Base-by-base conservation (phyloP, 495 filamentous ascomycete genomes). In the Xanthoparmelia taractica region DNA sequence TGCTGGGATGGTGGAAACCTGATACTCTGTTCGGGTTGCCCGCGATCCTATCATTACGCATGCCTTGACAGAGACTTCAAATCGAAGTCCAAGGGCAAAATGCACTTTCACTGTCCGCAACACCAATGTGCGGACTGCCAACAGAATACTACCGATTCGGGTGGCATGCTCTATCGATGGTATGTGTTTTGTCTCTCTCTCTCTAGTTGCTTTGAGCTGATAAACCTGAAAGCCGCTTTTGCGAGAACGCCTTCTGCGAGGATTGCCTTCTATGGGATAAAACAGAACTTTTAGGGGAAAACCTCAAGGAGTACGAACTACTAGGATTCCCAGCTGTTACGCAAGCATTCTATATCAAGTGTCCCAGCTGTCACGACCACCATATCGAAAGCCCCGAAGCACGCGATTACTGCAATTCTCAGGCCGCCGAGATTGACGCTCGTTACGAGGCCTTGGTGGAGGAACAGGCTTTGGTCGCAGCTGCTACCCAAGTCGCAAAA, bases 241-340 rank as follows among this genome's bases (percentile, higher is more conserved):
- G 85, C 66, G 75, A 80, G 58, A 65, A 69, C 0, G 84, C 78
- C 2, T 87, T 73, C 63, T 88, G 85, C 63, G 85, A 87, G 57
- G 78, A 85, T 41, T 87, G 85, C 65, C 65, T 87, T 0, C 77
- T 87, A 43, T 86, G 78, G 70, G 75, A 80, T 8, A 75, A 71
- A 29, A 78, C 79, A 2, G 68, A 73, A 15, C 76, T 85, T 1
- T 62, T 87, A 5, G 83, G 80, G 6, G 79, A 81, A 10, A 79
- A 68, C 43, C 68, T 82, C 15, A 67, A 73, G 7, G 82, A 84
- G 67, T 82, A 75, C 62, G 76, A 85, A 57, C 66, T 76, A 23
- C 72, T 85, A 0, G 76, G 74, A 0, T 82, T 82, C 58, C 71
- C 70, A 0, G 69, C 71, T 0, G 73, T 71, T 18, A 61, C 57